Base-by-base conservation (phyloP, 306 rosid genomes). In the Inga leiocalycina region DNA sequence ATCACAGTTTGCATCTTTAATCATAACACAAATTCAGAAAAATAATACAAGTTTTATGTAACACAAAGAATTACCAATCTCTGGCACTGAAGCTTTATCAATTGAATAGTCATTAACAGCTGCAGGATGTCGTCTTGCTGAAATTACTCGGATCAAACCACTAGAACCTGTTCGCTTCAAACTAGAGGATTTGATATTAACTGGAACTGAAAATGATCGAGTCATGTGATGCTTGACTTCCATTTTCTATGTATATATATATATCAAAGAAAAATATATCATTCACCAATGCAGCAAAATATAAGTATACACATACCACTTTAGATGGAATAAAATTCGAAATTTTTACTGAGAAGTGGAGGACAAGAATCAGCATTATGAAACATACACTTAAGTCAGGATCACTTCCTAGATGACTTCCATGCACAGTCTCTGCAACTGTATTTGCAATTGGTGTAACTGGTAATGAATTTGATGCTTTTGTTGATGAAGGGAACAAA, bases 181-280 rank as follows among this genome's bases (percentile, higher is more conserved):
- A 74, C 82, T 87, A 84, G 82, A 77, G 57, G 85, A 46, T 84
- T 88, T 91, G 59, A 86, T 78, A 75, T 89, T 82, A 79, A 88
- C 90, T 56, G 98, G 98, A 77, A 92, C 98, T 10, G 98, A 94
- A 69, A 91, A 85, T 78, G 98, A 94, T 75, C 98, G 93, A 70
- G 88, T 79, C 79, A 94, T 92, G 46, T 84, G 92, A 81, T 85
- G 91, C 75, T 85, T 88, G 70, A 74, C 88, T 72, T 88, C 91
- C 56, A 35, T 56, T 84, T 80, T 85, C 98, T 94, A 89, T 39
- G 70, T 66, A 27, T 27, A 27, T 27, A 22, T 49, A 39, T 46
- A 14, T 6, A 27, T 12, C 3, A 39, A 61, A 43, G 65, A 75
- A 20, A 88, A 20, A 88, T 8, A 83, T 32, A 76, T 77, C 66